These are phyloP conservation scores for Fraxinus anomala DNA, from an alignment of 257 asterid genomes.

Conservation along the genomic window DNA sequence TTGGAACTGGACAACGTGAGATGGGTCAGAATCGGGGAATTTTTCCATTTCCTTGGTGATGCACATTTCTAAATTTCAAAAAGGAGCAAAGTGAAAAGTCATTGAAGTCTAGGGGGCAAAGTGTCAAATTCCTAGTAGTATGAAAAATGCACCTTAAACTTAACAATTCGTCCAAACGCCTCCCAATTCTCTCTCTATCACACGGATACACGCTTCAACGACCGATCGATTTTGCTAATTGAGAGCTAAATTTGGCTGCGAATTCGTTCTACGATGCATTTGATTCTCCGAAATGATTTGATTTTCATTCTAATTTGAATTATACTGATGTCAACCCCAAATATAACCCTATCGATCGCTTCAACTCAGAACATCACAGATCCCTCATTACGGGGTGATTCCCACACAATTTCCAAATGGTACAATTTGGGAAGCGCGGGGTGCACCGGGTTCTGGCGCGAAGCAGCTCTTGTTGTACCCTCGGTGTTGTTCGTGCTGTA, in stretches of 20 bases:
- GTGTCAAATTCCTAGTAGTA: too few species aligned
- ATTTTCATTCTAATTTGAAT: not conserved
- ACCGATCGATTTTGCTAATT: not conserved
- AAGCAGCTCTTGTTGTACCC: constrained; percentile 70
- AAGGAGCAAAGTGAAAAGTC: too few species aligned
- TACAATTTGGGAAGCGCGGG: constrained; percentile 32
- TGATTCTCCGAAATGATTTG: not conserved
- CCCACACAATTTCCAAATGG: constrained; percentile 36
- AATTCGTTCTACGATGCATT: not conserved
- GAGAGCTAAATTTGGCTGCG: not conserved
- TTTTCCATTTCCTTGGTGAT: constrained; percentile 14
- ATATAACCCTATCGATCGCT: constrained; percentile 30
- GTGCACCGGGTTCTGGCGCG: constrained; percentile 78
- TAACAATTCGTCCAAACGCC: too few species aligned
- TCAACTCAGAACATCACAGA: constrained; percentile 35
- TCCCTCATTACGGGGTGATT: constrained; percentile 24
- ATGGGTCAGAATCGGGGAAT: too few species aligned
- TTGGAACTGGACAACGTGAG: too few species aligned
- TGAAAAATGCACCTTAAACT: too few species aligned
- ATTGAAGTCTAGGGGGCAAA: too few species aligned
- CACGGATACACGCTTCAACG: not conserved
- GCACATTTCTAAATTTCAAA: too few species aligned
- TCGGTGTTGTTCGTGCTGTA: constrained; percentile 67
- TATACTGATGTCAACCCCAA: constrained; percentile 38
- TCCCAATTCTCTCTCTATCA: constrained; percentile 3